These are phyloP conservation scores for Petunia secreta DNA, from an alignment of 257 asterid species.

Conservation along the genomic window DNA sequence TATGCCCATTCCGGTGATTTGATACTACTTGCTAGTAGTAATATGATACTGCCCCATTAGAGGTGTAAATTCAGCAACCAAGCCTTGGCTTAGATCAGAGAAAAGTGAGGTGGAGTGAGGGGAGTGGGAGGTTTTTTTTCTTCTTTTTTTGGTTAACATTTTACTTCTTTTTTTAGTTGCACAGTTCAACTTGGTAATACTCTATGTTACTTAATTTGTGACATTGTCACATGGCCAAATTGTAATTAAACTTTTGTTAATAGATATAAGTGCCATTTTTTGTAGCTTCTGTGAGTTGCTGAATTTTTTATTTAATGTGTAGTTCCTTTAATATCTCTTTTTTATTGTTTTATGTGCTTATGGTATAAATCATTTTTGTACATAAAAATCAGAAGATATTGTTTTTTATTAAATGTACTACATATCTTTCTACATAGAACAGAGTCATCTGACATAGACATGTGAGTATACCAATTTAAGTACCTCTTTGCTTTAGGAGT, in stretches of 20 bases:
- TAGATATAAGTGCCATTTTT: conserved; percentile 47
- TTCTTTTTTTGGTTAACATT: not conserved
- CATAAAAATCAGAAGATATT: not conserved
- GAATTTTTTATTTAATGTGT: not conserved
- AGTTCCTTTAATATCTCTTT: not conserved
- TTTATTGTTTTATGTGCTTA: not conserved
- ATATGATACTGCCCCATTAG: not conserved
- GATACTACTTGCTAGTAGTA: conserved; percentile 10
- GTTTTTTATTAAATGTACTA: not conserved
- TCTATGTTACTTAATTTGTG: conserved; percentile 15
- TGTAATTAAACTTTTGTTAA: conserved; percentile 61
- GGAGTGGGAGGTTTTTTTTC: conserved; percentile 16
- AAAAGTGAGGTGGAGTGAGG: not conserved
- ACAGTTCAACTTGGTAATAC: conserved; percentile 31
- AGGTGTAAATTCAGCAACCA: conserved; percentile 25
- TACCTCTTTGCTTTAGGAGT: not conserved
- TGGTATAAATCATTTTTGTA: not conserved
- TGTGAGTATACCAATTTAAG: not conserved
- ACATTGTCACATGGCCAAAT: conserved; percentile 44
- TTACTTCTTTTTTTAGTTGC: not conserved
- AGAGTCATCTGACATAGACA: not conserved
- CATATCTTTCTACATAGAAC: not conserved
- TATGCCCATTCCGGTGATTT: not conserved
- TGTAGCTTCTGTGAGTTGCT: not conserved
- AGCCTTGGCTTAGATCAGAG: conserved; percentile 24